phyloP scores from a whole-genome alignment of 2,329 filamentous ascomycete species.

The Mariannaea elegans region DNA sequence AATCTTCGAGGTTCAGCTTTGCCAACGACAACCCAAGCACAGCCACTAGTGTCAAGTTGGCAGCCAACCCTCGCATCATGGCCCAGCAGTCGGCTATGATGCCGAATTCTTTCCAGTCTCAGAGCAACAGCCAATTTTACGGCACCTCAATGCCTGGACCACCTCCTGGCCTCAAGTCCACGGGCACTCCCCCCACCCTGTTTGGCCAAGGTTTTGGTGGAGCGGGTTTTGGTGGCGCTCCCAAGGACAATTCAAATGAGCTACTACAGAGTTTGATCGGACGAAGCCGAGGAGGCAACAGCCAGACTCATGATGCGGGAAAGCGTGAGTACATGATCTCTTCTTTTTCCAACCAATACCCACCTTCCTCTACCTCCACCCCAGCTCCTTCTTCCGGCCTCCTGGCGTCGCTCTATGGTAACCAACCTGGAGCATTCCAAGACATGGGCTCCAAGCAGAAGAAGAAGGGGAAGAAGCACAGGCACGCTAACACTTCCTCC shows the following conservation, averaged over 20 bases:
- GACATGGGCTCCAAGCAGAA: conserved; percentile 96
- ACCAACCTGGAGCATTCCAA: conserved; percentile 86
- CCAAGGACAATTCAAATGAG: conserved; percentile 72
- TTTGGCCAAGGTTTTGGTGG: conserved; percentile 91
- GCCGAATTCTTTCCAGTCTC: conserved; percentile 70
- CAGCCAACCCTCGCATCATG: conserved; percentile 82
- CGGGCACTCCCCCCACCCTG: conserved; percentile 92
- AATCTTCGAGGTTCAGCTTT: conserved; percentile 89
- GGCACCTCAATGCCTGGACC: conserved; percentile 88
- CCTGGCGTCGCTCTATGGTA: conserved; percentile 90
- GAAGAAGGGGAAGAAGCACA: conserved; percentile 99
- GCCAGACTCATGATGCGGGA: conserved; percentile 82
- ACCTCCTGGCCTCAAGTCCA: conserved; percentile 93
- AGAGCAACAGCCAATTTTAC: conserved; percentile 77
- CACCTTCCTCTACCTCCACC: conserved; percentile 81
- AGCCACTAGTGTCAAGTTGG: conserved; percentile 72
- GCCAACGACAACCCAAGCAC: conserved; percentile 73
- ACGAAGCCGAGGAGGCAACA: conserved; percentile 71
- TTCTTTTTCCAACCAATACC: conserved; percentile 89
- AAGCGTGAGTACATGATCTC: conserved; percentile 99
- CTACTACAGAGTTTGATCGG: conserved; percentile 85
- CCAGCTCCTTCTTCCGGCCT: conserved; percentile 90
- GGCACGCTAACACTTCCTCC: conserved; percentile 99
- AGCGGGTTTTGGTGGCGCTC: conserved; percentile 70
- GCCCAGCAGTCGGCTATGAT: conserved; percentile 90